Conservation (phyloP, 257 asterid genomes). For the Solanum neorickii region DNA sequence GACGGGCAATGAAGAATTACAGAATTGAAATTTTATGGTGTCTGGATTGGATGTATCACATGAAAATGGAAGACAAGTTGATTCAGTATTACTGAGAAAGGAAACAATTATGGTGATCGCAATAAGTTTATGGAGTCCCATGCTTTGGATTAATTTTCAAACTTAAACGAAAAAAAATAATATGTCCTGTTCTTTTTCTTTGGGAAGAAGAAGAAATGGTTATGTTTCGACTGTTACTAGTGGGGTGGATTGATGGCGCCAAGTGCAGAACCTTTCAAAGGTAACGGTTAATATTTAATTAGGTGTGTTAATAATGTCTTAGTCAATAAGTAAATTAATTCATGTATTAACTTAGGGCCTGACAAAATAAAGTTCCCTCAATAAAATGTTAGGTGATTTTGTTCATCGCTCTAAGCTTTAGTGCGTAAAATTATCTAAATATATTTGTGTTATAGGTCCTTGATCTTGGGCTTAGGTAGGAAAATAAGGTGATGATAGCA, state of each 20-base stretch:
- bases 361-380: too few species aligned
- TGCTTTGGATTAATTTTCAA: background rate
- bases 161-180: background rate
- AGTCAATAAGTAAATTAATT: too few species aligned
- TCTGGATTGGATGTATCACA: slow-evolving; percentile 39
- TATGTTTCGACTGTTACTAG: background rate
- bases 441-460: too few species aligned
- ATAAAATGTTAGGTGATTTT: too few species aligned
- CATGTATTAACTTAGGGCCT: too few species aligned
- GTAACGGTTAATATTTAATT: background rate
- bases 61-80: slow-evolving; percentile 32
- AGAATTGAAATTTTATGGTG: slow-evolving; percentile 33
- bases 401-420: too few species aligned
- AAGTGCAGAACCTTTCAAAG: background rate
- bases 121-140: background rate
- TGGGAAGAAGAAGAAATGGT: background rate
- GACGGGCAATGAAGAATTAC: slow-evolving; percentile 23
- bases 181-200: background rate
- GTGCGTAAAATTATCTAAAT: too few species aligned
- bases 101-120: background rate
- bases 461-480: too few species aligned
- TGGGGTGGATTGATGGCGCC: background rate
- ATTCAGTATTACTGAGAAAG: background rate
- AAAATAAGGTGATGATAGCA: too few species aligned
- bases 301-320: background rate